These are phyloP conservation scores for Medakamo hakoo DNA, from an alignment of 139 green algal genomes.

Conservation along the genomic window DNA sequence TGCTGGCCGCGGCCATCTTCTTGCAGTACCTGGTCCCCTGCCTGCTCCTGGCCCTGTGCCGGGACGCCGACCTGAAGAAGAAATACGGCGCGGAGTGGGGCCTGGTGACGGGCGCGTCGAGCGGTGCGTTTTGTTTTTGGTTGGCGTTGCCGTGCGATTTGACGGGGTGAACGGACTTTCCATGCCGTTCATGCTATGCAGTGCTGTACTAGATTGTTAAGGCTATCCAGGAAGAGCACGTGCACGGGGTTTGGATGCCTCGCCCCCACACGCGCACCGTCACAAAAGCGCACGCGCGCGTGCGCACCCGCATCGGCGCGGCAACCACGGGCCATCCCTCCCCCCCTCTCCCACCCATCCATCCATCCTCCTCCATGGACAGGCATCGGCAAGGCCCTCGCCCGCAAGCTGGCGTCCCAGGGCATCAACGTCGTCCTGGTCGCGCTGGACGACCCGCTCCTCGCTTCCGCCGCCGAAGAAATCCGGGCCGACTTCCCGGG, in stretches of 20 bases:
- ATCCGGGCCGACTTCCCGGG: conserved; percentile 39
- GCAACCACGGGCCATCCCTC: no score
- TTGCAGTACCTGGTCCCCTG: conserved; percentile 49
- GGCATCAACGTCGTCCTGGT: conserved; percentile 83
- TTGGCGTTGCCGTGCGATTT: not conserved
- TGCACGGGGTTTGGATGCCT: no score
- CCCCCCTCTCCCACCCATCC: not conserved
- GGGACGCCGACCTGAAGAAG: conserved; percentile 69
- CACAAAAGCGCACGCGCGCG: no score
- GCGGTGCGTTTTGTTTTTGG: conserved; percentile 50
- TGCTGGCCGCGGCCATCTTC: conserved; percentile 7
- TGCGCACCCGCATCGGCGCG: no score
- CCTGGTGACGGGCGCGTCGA: conserved; percentile 78
- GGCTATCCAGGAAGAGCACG: not conserved
- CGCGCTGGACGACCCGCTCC: conserved; percentile 52
- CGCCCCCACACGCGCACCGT: no score
- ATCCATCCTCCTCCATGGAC: no score
- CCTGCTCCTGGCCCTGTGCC: conserved; percentile 37
- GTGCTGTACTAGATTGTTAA: not conserved
- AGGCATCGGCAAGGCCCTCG: conserved; percentile 87
- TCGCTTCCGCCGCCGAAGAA: conserved; percentile 54
- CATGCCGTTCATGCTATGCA: not conserved
- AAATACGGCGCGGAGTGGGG: conserved; percentile 78
- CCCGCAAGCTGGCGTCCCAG: conserved; percentile 58
- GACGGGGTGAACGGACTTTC: not conserved